Evolutionary conservation across 176 grass and related monocot species (phyloP).

Genomic region (Paspalum vaginatum): DNA sequence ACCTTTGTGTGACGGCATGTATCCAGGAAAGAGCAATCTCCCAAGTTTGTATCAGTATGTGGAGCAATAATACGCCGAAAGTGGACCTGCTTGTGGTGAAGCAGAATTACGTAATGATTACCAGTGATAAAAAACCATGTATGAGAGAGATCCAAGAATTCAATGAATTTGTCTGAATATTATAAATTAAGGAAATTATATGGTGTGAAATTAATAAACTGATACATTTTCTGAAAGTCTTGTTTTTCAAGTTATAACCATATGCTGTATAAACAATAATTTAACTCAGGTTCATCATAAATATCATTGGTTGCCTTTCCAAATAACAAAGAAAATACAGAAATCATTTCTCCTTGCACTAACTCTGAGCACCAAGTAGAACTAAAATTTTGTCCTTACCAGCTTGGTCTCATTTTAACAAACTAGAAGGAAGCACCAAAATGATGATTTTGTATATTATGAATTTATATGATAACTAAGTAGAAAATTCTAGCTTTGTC

Average conservation of each 20-base stretch:
- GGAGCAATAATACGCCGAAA: conserved; percentile 98
- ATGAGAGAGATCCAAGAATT: conserved; percentile 10
- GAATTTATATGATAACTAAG: background rate
- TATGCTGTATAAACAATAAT: background rate
- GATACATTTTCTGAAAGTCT: background rate
- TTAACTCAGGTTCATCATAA: background rate
- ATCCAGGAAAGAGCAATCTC: conserved; percentile 98
- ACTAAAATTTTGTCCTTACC: background rate
- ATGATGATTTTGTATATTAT: conserved; percentile 12
- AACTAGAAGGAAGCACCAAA: background rate
- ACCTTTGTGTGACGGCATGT: conserved; percentile 99
- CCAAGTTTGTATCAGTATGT: conserved; percentile 98
- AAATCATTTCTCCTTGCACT: background rate
- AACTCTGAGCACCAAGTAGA: conserved; percentile 7
- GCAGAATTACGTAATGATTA: conserved; percentile 29
- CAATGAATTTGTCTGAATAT: background rate
- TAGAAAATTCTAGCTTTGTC: conserved; percentile 19
- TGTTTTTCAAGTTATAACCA: conserved; percentile 15
- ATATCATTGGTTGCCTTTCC: background rate
- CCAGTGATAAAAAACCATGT: conserved; percentile 6
- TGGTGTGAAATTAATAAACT: background rate
- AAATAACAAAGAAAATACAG: conserved; percentile 8
- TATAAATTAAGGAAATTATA: background rate
- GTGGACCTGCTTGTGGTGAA: conserved; percentile 71
- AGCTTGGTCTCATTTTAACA: background rate